Base-by-base conservation (phyloP, 495 filamentous ascomycete genomes). In the Hyphodiscus hymeniophilus region DNA sequence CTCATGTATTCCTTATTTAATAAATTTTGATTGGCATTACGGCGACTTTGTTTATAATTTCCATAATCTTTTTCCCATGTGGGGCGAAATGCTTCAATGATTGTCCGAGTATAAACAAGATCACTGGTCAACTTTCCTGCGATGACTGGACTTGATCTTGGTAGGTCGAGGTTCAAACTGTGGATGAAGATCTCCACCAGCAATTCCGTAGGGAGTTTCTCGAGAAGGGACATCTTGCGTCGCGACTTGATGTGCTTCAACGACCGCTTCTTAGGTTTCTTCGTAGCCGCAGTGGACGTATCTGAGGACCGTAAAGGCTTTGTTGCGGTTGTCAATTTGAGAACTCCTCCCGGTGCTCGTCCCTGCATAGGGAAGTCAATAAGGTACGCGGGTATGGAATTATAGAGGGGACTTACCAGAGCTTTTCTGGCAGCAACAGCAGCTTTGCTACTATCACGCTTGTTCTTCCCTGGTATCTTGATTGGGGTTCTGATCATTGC, bases 171-270 rank as follows among this genome's bases (percentile, higher is more conserved):
- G 46, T 79, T 75, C 50, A 72, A 41, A 17, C 69, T 63, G 38
- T 71, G 59, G 13, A 77, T 60, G 39, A 77, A 79, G 28, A 80
- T 73, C 41, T 63, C 57, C 55, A 78, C 69, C 26, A 81, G 60
- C 7, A 81, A 45, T 50, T 81, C 77, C 1, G 67, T 65, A 1
- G 75, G 77, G 1, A 81, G 60, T 10, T 54, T 51, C 53, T 80
- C 77, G 4, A 81, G 60, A 15, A 44, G 48, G 4, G 69, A 71
- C 36, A 68, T 56, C 6, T 51, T 54, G 4, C 53, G 57, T 39
- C 47, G 60, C 21, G 50, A 53, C 21, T 55, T 58, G 23, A 55
- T 36, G 24, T 48, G 47, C 26, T 47, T 48, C 3, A 55, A 20
- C 7, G 50, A 41, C 36, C 54, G 38, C 20, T 36, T 48, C 21